These are phyloP conservation scores for Peronospora tabacina DNA, from an alignment of 352 stramenopile genomes.

Conservation along the genomic window DNA sequence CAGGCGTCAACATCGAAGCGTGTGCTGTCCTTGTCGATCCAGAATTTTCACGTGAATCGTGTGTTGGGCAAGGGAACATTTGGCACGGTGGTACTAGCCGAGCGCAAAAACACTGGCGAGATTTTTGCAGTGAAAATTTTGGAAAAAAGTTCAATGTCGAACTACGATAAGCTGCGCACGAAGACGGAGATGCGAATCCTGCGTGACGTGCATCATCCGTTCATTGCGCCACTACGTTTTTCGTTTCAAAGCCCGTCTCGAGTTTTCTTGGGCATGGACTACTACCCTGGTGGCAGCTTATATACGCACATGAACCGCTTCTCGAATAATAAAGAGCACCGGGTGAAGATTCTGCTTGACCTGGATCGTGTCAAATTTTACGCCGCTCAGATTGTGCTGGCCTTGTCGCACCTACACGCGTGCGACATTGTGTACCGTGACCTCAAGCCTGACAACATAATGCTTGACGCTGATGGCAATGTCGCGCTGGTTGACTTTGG, in stretches of 20 bases:
- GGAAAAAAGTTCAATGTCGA: slow-evolving; percentile 87
- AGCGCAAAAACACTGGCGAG: slow-evolving; percentile 78
- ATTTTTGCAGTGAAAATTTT: slow-evolving; percentile 91
- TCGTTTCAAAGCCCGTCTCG: slow-evolving; percentile 77
- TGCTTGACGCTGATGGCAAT: slow-evolving; percentile 91
- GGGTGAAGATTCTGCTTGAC: slow-evolving; percentile 80
- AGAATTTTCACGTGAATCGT: slow-evolving; percentile 93
- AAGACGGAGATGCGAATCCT: slow-evolving; percentile 90
- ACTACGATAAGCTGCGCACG: slow-evolving; percentile 89
- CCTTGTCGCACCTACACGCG: slow-evolving; percentile 86
- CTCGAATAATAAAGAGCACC: slow-evolving; percentile 84
- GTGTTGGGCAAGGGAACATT: slow-evolving; percentile 93
- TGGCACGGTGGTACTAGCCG: slow-evolving; percentile 85
- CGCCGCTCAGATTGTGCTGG: slow-evolving; percentile 87
- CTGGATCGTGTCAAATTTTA: slow-evolving; percentile 84
- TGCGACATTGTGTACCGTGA: slow-evolving; percentile 94
- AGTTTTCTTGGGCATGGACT: slow-evolving; percentile 82
- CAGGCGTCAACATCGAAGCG: slow-evolving; percentile 73
- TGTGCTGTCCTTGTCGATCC: slow-evolving; percentile 80
- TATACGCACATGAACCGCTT: slow-evolving; percentile 92
- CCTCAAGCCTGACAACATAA: slow-evolving; percentile 94
- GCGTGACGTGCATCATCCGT: slow-evolving; percentile 87
- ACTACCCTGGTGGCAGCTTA: slow-evolving; percentile 74
- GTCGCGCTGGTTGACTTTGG: slow-evolving; percentile 93
- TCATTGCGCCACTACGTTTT: slow-evolving; percentile 87